Evolutionary conservation across 164 flowering plant species (phyloP), one percentile per base, ranked within the genome.

Genomic region (Cinnamomum micranthum): DNA sequence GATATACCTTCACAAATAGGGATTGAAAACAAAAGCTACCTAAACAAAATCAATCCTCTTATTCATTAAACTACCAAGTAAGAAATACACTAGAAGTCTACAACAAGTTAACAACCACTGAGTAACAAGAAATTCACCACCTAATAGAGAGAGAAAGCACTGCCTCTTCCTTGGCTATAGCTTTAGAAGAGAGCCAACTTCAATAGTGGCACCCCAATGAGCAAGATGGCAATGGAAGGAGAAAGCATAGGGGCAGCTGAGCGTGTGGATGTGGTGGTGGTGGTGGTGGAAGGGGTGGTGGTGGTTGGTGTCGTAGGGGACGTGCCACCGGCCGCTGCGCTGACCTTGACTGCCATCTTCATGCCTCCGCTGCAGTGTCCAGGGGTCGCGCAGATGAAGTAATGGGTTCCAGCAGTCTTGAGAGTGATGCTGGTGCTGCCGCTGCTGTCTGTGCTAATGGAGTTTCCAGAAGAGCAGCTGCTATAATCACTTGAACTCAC

Each of bases 291-390:
- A 24, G 22, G 2, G 11, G 74, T 2, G 20, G 81, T 47, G 4
- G 79, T 27, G 4, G 60, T 69, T 24, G 41, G 41, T 33, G 33
- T 25, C 5, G 69, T 7, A 20, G 60, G n/a, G 12, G 60, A 55
- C 1, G 79, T 12, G 2, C 28, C 31, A 25, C 50, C 47, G 25
- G 70, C 50, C 33, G 41, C 78, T 15, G 13, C 78, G 31, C 6
- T 68, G 1, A 87, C 88, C 1, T 50, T 77, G 22, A 86, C 85
- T 5, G 87, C 70, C 33, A 89, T 75, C 81, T 89, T 89, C 92
- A 85, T 85, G 25, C 92, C 92, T 10, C 71, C 50, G 20, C 64
- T 20, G 41, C 90, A 89, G 59, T 89, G 92, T 4, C 87, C 82
- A 14, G 68, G 2, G 0, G 71, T 72, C 3, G 83, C 84, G 35